Evolutionary conservation across 768 basidiomycete genomes (phyloP).

Genomic region (Boletus rufocinnamomeus): DNA sequence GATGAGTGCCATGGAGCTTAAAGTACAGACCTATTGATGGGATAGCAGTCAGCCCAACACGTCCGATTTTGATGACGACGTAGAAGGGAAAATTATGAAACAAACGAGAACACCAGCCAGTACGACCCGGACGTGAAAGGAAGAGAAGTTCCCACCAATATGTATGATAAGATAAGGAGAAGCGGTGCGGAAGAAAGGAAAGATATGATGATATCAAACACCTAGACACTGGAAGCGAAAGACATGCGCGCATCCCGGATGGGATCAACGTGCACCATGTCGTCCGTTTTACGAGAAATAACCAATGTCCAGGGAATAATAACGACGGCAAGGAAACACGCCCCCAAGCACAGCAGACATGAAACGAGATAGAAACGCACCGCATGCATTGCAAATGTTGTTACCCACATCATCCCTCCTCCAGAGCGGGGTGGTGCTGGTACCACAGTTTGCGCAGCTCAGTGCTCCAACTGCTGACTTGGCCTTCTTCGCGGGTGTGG

Average conservation of each 20-base stretch:
- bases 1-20: constrained; percentile 95
- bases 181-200: constrained; percentile 12
- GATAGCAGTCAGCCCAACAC: constrained; percentile 18
- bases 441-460: constrained; percentile 86
- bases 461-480: constrained; percentile 65
- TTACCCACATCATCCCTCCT: constrained; percentile 87
- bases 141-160: constrained; percentile 6
- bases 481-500: constrained; percentile 34
- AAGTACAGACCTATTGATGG: constrained; percentile 82
- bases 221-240: constrained; percentile 22
- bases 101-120: not conserved
- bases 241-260: constrained; percentile 21
- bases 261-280: constrained; percentile 25
- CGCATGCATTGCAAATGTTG: constrained; percentile 94
- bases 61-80: not conserved
- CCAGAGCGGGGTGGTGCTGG: constrained; percentile 89
- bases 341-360: constrained; percentile 26
- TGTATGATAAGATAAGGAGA: constrained; percentile 31
- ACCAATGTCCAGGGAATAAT: constrained; percentile 2
- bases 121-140: constrained; percentile 16
- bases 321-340: constrained; percentile 25
- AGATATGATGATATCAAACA: constrained; percentile 23
- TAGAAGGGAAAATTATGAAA: not conserved
- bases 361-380: constrained; percentile 50
- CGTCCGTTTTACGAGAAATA: constrained; percentile 26